Conservation (phyloP, 164 flowering plant genomes). For the Echeveria elegans region DNA sequence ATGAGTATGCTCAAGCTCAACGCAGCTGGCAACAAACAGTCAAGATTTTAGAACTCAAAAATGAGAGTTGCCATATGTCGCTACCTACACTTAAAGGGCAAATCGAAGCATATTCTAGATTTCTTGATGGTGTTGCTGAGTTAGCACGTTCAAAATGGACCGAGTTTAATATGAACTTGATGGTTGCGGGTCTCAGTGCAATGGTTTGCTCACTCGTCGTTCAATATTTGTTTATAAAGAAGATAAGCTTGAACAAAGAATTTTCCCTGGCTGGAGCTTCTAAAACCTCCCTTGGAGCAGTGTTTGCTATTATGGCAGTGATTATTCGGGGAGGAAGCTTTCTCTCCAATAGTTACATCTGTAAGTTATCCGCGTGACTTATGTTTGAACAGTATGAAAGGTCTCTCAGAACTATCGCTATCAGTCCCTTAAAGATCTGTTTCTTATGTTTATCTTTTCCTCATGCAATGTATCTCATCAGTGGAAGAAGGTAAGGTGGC, state of each 20-base stretch:
- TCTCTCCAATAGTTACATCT: slow-evolving; percentile 86
- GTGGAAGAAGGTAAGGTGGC: slow-evolving; percentile 97
- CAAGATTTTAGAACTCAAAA: slow-evolving; percentile 15
- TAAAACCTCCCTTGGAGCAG: slow-evolving; percentile 23
- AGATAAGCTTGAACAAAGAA: slow-evolving; percentile 19
- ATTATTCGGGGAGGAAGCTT: slow-evolving; percentile 72
- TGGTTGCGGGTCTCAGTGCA: slow-evolving; percentile 58
- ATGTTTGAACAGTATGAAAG: neutral
- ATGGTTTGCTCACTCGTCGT: slow-evolving; percentile 48
- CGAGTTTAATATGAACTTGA: slow-evolving; percentile 70
- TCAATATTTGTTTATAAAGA: slow-evolving; percentile 39
- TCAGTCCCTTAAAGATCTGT: neutral
- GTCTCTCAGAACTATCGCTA: neutral
- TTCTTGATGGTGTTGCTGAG: slow-evolving; percentile 62
- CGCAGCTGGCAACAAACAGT: slow-evolving; percentile 30
- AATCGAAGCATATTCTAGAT: slow-evolving; percentile 47
- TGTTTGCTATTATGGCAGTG: slow-evolving; percentile 39
- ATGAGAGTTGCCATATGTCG: slow-evolving; percentile 22
- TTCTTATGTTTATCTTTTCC: neutral
- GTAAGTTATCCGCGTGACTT: slow-evolving; percentile 38
- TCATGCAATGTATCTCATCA: slow-evolving; percentile 20
- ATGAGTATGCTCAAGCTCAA: slow-evolving; percentile 57
- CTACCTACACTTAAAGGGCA: slow-evolving; percentile 34
- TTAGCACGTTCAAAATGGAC: slow-evolving; percentile 98
- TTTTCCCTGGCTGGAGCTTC: slow-evolving; percentile 20